Base-by-base conservation (phyloP, 257 asterid species). In the Orobanche coerulescens region DNA sequence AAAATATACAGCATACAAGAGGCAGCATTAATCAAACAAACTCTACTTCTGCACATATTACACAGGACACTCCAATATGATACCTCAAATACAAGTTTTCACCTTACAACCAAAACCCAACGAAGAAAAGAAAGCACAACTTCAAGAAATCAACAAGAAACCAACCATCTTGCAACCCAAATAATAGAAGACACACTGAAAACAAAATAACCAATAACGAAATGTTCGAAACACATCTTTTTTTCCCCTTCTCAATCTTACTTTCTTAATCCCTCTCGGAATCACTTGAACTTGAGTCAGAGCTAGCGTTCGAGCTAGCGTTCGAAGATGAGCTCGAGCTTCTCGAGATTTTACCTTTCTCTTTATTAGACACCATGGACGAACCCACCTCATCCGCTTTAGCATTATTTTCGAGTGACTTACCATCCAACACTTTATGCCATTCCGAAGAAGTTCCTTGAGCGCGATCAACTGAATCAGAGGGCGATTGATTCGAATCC, bases 261-360 rank as follows among this genome's bases (percentile, higher is more conserved):
- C 48, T 20, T 46, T 54, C 68, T 77, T 58, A 83, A 16, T 84
- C 88, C 66, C 25, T 71, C 13, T 69, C 81, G 22, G 90, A 82
- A 60, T 81, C 86, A 31, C 87, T 80, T 20, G 86, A 86, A 62
- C 88, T 79, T 15, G 88, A 82, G 2, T 73, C 74, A 6, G 93
- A 84, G 75, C 87, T 83, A 1, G 81, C 73, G 70, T 78, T 77
- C 0, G 82, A 76, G 19, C 84, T 81, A 0, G 94, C 80, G 30
- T 80, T 82, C 12, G 83, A 67, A 71, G 15, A 5, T 1, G 94
- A 82, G 39, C 82, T 82, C 11, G 81, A 66, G 71, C 77, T 78
- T 67, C 22, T 68, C 12, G 79, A 79, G 53, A 34, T 43, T 48
- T 55, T 67, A 67, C 65, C 64, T 66, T 77, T 75, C 52, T 71